Percentiles rank a stretch among this genome's conserved stretches.
These are phyloP conservation scores for Kwoniella bestiolae DNA, from an alignment of 768 basidiomycete species.

Conservation along the genomic window DNA sequence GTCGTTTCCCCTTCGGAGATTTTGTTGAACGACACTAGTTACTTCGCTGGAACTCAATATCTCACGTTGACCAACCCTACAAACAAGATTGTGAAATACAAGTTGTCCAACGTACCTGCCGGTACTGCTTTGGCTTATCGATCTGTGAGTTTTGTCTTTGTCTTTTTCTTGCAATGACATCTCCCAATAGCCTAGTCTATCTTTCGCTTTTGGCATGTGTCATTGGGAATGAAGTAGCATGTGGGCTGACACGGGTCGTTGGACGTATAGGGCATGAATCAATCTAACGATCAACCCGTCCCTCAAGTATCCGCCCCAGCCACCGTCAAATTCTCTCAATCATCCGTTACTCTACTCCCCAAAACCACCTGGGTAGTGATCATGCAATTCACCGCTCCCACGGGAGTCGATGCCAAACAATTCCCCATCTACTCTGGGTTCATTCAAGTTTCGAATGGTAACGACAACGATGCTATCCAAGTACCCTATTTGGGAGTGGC, in stretches of 20 bases:
- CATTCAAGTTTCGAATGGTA: slow-evolving; percentile 58
- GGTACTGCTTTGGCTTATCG: slow-evolving; percentile 50
- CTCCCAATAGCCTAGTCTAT: too few species aligned
- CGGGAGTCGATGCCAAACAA: slow-evolving; percentile 58
- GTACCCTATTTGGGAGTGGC: slow-evolving; percentile 57
- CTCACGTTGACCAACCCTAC: slow-evolving; percentile 63
- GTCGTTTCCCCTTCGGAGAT: slow-evolving; percentile 66
- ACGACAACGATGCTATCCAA: slow-evolving; percentile 11
- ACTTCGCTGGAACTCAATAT: slow-evolving; percentile 59
- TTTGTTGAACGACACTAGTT: slow-evolving; percentile 69
- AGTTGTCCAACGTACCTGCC: slow-evolving; percentile 49
- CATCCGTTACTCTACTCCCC: slow-evolving; percentile 60
- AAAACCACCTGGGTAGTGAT: slow-evolving; percentile 55
- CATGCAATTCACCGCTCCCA: slow-evolving; percentile 63
- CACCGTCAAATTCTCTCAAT: slow-evolving; percentile 61
- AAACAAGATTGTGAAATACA: slow-evolving; percentile 57
- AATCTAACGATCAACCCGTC: slow-evolving; percentile 61
- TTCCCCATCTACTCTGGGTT: slow-evolving; percentile 69
- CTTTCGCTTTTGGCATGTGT: too few species aligned
- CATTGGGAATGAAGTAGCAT: too few species aligned
- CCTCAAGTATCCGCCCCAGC: slow-evolving; percentile 59
- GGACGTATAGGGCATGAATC: slow-evolving; percentile 32
- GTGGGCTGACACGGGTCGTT: slow-evolving; percentile 5
- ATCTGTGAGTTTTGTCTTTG: slow-evolving; percentile 24
- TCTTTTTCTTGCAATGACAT: too few species aligned